phyloP scores from a whole-genome alignment of 306 rosid species.

The Cucurbita moschata region DNA sequence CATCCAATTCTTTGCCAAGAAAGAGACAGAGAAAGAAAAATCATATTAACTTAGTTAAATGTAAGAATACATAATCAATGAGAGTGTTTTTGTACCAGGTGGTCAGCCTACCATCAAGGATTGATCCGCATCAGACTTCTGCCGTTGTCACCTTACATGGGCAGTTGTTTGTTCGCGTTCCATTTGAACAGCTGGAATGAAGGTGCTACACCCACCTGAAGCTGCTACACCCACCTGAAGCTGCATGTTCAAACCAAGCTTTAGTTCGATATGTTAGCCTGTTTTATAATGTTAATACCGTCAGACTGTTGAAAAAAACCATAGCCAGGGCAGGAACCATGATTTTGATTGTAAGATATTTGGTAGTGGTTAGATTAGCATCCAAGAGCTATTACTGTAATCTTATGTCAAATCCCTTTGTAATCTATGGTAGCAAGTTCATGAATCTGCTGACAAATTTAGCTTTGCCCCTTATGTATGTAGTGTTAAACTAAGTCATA shows the following conservation, averaged over 20 bases:
- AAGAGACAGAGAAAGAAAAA: neutral
- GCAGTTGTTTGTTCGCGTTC: conserved; percentile 88
- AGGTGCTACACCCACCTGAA: neutral
- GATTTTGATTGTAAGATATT: conserved; percentile 6
- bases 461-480: neutral
- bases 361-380: neutral
- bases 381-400: neutral
- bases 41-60: neutral
- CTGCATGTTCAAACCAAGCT: neutral
- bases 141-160: conserved; percentile 98
- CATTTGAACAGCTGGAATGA: conserved; percentile 64
- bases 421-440: neutral
- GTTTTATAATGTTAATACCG: conserved; percentile 7
- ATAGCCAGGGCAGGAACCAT: neutral
- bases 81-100: conserved; percentile 32
- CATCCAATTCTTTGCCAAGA: neutral
- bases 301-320: neutral
- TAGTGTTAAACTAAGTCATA: neutral
- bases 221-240: neutral
- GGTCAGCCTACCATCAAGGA: conserved; percentile 75
- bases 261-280: neutral
- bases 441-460: neutral
- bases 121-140: conserved; percentile 93
- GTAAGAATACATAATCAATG: neutral
- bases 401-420: neutral